Percentiles rank a stretch among this genome's conserved stretches.
Conservation (phyloP, 345 rosid genomes). For the Reutealis trisperma region DNA sequence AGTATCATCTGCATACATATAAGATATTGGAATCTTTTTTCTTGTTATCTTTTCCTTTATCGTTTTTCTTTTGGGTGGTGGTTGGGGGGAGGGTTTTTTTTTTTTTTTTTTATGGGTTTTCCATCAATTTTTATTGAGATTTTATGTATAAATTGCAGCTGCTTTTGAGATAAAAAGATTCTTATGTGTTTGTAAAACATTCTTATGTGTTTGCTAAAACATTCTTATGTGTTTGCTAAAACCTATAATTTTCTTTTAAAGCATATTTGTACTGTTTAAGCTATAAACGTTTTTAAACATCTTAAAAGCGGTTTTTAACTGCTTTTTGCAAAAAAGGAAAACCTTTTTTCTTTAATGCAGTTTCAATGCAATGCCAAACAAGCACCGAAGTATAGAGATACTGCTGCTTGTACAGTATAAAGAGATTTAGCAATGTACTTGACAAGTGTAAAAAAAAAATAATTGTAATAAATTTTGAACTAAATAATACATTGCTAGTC, state of each 20-base stretch:
- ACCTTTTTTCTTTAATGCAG: not conserved
- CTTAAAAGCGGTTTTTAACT: not conserved
- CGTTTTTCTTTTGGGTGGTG: not conserved
- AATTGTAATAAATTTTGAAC: not conserved
- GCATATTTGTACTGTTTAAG: not conserved
- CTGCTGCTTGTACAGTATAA: no score
- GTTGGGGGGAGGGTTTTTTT: not conserved
- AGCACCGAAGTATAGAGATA: no score
- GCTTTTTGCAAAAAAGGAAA: no score
- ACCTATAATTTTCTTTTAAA: no score
- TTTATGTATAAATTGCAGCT: not conserved
- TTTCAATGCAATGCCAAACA: slow-evolving; percentile 1
- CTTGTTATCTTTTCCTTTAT: not conserved
- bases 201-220: no score
- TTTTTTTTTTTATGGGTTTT: no score
- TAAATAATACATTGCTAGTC: not conserved
- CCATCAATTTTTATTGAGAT: not conserved
- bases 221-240: no score
- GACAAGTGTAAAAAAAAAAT: no score
- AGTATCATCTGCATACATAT: not conserved
- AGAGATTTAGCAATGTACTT: not conserved
- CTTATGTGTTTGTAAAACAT: no score
- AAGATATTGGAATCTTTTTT: not conserved
- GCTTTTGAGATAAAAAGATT: no score
- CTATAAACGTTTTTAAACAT: not conserved